phyloP scores from a whole-genome alignment of 2,329 filamentous ascomycete genomes.

The Microcyclospora tardicrescens region DNA sequence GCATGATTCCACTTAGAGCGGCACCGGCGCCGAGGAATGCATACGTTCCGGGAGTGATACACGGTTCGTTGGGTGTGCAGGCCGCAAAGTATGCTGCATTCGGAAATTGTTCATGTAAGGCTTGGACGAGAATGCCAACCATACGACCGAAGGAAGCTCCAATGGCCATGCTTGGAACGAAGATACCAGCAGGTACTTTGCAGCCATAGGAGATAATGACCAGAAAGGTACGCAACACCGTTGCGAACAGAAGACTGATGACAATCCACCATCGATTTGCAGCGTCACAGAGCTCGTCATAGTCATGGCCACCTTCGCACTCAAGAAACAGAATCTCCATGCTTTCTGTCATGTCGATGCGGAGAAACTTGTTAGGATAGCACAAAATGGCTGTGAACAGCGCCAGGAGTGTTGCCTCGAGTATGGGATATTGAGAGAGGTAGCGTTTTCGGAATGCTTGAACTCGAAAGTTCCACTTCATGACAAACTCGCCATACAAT shows the following conservation, averaged over 20 bases:
- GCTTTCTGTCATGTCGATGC: slow-evolving; percentile 98
- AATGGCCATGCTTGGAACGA: slow-evolving; percentile 95
- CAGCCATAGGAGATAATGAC: slow-evolving; percentile 96
- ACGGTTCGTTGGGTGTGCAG: slow-evolving; percentile 82
- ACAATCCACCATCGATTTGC: slow-evolving; percentile 68
- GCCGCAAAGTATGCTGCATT: slow-evolving; percentile 72
- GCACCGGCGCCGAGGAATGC: slow-evolving; percentile 89
- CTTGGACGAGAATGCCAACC: slow-evolving; percentile 88
- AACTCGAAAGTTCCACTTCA: slow-evolving; percentile 88
- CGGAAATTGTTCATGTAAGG: slow-evolving; percentile 73
- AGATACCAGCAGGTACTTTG: slow-evolving; percentile 95
- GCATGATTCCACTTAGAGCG: slow-evolving; percentile 91
- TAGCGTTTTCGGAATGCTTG: slow-evolving; percentile 94
- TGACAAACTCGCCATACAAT: slow-evolving; percentile 89
- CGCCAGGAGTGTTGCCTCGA: slow-evolving; percentile 76
- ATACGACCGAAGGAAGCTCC: slow-evolving; percentile 88
- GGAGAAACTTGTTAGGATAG: slow-evolving; percentile 87
- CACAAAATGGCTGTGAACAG: slow-evolving; percentile 80
- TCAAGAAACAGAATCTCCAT: slow-evolving; percentile 97
- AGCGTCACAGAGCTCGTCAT: slow-evolving; percentile 74
- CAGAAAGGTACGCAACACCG: slow-evolving; percentile 64
- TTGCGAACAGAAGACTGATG: slow-evolving; percentile 63
- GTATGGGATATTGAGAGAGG: slow-evolving; percentile 66
- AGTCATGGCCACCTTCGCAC: slow-evolving; percentile 79
- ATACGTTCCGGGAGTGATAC: slow-evolving; percentile 95